Conservation (phyloP, 2,329 filamentous ascomycete species). For the Aspergillus felis region DNA sequence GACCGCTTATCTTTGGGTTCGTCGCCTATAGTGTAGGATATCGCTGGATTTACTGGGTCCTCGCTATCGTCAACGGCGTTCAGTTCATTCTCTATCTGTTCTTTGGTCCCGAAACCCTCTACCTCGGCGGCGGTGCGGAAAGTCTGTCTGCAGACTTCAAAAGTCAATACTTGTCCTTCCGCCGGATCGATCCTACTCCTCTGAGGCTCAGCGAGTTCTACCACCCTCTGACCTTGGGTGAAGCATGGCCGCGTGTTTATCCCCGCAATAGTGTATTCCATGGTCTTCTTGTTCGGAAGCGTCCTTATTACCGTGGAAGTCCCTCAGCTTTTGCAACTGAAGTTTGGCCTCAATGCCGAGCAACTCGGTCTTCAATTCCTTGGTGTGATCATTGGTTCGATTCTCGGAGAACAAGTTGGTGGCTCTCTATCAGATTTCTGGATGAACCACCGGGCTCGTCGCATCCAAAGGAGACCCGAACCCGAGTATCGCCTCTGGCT, state of each 20-base stretch:
- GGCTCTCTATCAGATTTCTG: slow-evolving; percentile 55
- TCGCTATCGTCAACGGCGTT: slow-evolving; percentile 55
- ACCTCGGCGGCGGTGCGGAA: slow-evolving; percentile 33
- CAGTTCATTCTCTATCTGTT: slow-evolving; percentile 57
- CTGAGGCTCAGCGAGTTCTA: slow-evolving; percentile 50
- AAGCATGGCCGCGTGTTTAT: slow-evolving; percentile 48
- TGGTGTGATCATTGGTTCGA: slow-evolving; percentile 54
- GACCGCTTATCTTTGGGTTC: slow-evolving; percentile 35
- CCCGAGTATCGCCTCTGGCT: slow-evolving; percentile 59
- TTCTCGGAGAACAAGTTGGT: slow-evolving; percentile 59
- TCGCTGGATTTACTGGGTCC: slow-evolving; percentile 57
- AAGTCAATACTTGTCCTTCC: slow-evolving; percentile 42
- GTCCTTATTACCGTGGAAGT: slow-evolving; percentile 58
- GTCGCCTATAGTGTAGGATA: slow-evolving; percentile 53
- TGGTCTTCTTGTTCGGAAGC: slow-evolving; percentile 55
- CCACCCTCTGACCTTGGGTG: slow-evolving; percentile 46
- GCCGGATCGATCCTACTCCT: slow-evolving; percentile 52
- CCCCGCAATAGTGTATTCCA: slow-evolving; percentile 53
- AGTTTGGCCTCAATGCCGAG: slow-evolving; percentile 56
- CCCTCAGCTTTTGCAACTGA: slow-evolving; percentile 53
- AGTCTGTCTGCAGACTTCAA: slow-evolving; percentile 35
- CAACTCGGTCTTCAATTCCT: slow-evolving; percentile 59
- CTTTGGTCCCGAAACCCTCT: slow-evolving; percentile 54
- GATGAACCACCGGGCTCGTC: slow-evolving; percentile 45
- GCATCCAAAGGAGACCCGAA: slow-evolving; percentile 36